These are phyloP conservation scores for Rubia yunnanensis DNA, from an alignment of 257 asterid genomes.

Conservation along the genomic window DNA sequence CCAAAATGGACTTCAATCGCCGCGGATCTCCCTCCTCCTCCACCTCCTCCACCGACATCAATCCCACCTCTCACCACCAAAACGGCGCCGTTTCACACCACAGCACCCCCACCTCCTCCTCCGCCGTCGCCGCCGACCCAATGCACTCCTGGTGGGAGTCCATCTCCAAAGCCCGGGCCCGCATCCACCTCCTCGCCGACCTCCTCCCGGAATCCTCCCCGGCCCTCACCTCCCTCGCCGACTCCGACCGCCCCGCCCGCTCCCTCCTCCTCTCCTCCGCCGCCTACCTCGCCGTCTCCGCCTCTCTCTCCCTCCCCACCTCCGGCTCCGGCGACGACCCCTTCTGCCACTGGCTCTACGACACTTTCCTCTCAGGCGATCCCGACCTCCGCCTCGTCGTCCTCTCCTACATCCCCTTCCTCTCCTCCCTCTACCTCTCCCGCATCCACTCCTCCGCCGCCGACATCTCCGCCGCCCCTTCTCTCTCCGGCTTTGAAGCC, in stretches of 20 bases:
- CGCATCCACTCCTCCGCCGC: conserved; percentile 51
- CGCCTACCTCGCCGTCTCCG: conserved; percentile 54
- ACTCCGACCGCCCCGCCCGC: conserved; percentile 88
- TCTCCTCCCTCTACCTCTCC: conserved; percentile 52
- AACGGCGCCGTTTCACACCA: conserved; percentile 17
- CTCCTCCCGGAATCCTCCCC: conserved; percentile 40
- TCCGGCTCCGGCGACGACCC: conserved; percentile 75
- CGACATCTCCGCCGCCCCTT: conserved; percentile 20
- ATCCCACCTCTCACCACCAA: conserved; percentile 13
- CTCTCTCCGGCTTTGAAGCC: conserved; percentile 87
- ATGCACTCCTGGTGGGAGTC: conserved; percentile 98
- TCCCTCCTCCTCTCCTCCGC: conserved; percentile 76
- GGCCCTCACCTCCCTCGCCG: conserved; percentile 54
- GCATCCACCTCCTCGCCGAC: conserved; percentile 71
- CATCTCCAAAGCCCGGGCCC: conserved; percentile 91
- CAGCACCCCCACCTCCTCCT: conserved; percentile 12
- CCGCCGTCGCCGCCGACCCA: conserved; percentile 39
- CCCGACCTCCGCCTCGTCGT: conserved; percentile 81
- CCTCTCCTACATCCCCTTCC: conserved; percentile 59
- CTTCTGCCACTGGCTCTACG: conserved; percentile 94
- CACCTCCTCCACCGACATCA: conserved; percentile 41
- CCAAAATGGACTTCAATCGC: conserved; percentile 51
- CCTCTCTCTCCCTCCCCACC: conserved; percentile 39
- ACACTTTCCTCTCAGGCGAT: conserved; percentile 65
- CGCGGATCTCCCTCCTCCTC: conserved; percentile 55